phyloP scores from a whole-genome alignment of 495 filamentous ascomycete genomes.

The Sordaria brevicollis region DNA sequence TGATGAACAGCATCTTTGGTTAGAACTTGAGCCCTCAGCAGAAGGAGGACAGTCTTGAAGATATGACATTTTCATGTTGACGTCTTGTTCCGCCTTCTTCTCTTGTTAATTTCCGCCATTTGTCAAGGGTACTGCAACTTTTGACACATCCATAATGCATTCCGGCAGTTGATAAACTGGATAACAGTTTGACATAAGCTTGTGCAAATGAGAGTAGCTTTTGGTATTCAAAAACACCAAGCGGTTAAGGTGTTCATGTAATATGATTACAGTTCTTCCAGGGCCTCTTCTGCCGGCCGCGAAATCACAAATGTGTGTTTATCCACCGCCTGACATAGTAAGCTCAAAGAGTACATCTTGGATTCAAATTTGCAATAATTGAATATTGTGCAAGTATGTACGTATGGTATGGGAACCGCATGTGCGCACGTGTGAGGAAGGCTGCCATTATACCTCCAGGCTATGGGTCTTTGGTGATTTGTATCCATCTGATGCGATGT shows the following conservation, averaged over 20 bases:
- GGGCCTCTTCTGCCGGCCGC: background rate
- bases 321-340: no score
- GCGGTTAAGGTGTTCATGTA: background rate
- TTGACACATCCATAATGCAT: background rate
- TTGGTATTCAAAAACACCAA: background rate
- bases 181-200: background rate
- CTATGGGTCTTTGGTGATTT: background rate
- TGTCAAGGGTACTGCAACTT: background rate
- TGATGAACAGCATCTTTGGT: background rate
- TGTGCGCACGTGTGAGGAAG: no score
- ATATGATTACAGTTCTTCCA: background rate
- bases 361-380: no score
- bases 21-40: background rate
- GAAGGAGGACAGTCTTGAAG: background rate
- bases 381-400: no score
- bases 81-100: background rate
- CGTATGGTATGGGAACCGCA: background rate
- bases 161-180: background rate
- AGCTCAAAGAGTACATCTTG: no score
- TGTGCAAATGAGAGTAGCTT: background rate
- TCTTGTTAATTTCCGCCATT: background rate
- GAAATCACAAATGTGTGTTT: no score
- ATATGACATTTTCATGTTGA: background rate
- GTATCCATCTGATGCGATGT: background rate
- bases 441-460: no score